A percentile compares a stretch with the other conserved stretches of the same genome.
Conservation (phyloP, 1,284 basidiomycete species). For the Fomes fomentarius region DNA sequence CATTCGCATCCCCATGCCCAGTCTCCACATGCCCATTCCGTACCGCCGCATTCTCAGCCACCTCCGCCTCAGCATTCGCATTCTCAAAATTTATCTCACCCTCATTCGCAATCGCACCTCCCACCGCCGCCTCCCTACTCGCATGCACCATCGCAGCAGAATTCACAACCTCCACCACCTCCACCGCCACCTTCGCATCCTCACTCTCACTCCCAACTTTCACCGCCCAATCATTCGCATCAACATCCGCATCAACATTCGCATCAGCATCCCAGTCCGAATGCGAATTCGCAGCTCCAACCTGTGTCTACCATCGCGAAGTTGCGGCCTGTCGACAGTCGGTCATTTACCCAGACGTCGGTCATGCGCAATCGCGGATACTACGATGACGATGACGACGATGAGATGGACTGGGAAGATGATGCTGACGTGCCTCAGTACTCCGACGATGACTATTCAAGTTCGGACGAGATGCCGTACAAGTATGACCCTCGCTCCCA, state of each 20-base stretch:
- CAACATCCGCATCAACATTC: constrained; percentile 8
- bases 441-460: constrained; percentile 51
- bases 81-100: neutral
- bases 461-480: constrained; percentile 60
- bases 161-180: neutral
- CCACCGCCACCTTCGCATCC: constrained; percentile 6
- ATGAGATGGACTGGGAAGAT: constrained; percentile 33
- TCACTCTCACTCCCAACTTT: neutral
- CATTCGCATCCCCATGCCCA: constrained; percentile 8
- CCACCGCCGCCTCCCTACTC: constrained; percentile 7
- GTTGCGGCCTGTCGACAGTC: constrained; percentile 35
- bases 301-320: constrained; percentile 29
- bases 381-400: constrained; percentile 36
- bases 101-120: neutral
- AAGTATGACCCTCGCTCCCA: constrained; percentile 45
- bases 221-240: constrained; percentile 12
- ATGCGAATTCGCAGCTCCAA: constrained; percentile 10
- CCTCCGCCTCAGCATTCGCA: constrained; percentile 7
- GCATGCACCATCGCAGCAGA: neutral
- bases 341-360: constrained; percentile 32
- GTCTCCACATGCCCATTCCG: neutral
- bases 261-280: constrained; percentile 12
- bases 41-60: constrained; percentile 2
- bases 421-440: constrained; percentile 17
- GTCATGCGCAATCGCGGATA: constrained; percentile 25